phyloP scores from a whole-genome alignment of 2,329 filamentous ascomycete species.

The Rachicladosporium sp. region DNA sequence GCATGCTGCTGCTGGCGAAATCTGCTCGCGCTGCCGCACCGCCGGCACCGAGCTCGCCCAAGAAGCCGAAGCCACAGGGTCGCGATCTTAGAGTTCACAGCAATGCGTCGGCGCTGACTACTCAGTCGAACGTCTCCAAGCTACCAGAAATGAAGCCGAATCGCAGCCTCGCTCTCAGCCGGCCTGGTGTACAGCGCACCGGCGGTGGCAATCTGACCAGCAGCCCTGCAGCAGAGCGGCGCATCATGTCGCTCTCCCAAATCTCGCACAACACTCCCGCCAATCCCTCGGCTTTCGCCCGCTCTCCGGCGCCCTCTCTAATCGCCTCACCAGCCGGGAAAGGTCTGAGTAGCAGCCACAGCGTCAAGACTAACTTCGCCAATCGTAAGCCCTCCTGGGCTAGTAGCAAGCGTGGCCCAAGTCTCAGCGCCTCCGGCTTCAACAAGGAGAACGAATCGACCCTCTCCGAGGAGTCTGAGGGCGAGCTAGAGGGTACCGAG shows the following conservation, averaged over 20 bases:
- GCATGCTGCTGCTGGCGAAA: slow-evolving; percentile 72
- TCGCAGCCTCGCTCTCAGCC: too few species aligned
- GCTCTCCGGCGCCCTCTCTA: slow-evolving; percentile 14
- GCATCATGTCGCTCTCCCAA: slow-evolving; percentile 83
- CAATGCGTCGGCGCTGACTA: slow-evolving; percentile 30
- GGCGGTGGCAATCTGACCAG: background rate
- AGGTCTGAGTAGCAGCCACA: slow-evolving; percentile 25
- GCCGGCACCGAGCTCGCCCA: slow-evolving; percentile 23
- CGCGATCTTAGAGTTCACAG: slow-evolving; percentile 29
- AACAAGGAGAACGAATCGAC: slow-evolving; percentile 37
- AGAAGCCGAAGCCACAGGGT: slow-evolving; percentile 27
- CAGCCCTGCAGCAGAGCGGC: slow-evolving; percentile 37
- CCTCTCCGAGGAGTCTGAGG: slow-evolving; percentile 32
- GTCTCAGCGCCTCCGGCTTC: slow-evolving; percentile 7
- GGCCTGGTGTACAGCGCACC: too few species aligned
- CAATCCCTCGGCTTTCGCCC: slow-evolving; percentile 26
- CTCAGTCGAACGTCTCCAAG: too few species aligned
- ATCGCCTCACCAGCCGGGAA: slow-evolving; percentile 10
- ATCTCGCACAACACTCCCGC: slow-evolving; percentile 63
- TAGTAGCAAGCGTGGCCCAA: slow-evolving; percentile 19
- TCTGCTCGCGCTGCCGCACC: slow-evolving; percentile 8
- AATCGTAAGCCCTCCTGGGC: slow-evolving; percentile 20
- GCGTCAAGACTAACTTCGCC: slow-evolving; percentile 21
- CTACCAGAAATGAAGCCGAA: too few species aligned
- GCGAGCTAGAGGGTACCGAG: slow-evolving; percentile 17